Base-by-base conservation (phyloP, 306 rosid genomes). In the Vicia sativa region DNA sequence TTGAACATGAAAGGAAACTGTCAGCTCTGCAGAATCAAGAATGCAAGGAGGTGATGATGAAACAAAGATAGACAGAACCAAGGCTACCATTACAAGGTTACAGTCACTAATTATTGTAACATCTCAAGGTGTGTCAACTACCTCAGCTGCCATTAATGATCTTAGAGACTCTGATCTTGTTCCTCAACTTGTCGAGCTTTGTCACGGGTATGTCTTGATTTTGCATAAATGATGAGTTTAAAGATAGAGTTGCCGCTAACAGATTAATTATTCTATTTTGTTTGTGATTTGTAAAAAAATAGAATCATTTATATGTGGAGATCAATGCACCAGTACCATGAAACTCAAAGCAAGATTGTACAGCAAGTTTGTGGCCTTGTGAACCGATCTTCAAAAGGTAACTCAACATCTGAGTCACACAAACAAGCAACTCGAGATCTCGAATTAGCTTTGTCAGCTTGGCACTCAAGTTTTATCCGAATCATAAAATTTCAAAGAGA, bases 301-400 rank as follows among this genome's bases (percentile, higher is more conserved):
- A 95, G 99, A 73, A 67, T 90, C 43, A 85, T 90, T 95, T 81
- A 84, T 87, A 88, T 95, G 97, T 95, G 99, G 99, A 87, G 48
- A 80, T 81, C 89, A 72, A 95, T 95, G 97, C 90, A 90, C 74
- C 91, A 85, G 61, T 84, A 87, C 84, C 99, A 95, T 44, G 97
- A 95, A 74, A 76, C 84, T 53, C 99, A 95, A 76, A 90, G 83
- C 81, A 74, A 81, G 83, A 90, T 95, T 38, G 95, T 95, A 77
- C 96, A 95, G 71, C 99, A 95, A 83, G 99, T 95, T 65, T 83
- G 85, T 12, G 96, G 99, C 62, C 97, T 95, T 18, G 97, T 88
- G 72, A 90, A 85, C 74, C 75, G 5, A 64, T 71, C 91, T 67
- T 42, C 87, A 37, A 85, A 81, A 62, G 97, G 84, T 21, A 86